Evolutionary conservation across 805 yeast species (phyloP).

Genomic region (Sungouiella blattae): DNA sequence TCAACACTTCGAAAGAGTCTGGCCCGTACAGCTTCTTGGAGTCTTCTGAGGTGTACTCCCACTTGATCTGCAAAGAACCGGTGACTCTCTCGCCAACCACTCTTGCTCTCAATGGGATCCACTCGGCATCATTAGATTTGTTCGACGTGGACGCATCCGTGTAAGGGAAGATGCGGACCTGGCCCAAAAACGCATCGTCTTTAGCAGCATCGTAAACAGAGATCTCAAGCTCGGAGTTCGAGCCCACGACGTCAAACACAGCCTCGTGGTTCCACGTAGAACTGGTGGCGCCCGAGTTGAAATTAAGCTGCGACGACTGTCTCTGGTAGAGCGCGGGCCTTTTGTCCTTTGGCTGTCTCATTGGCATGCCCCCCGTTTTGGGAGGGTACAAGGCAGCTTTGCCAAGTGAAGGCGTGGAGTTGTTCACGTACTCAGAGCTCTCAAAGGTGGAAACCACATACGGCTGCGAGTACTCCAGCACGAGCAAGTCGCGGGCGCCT

Average conservation of each 20-base stretch:
- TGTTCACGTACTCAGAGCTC: slow-evolving; percentile 84
- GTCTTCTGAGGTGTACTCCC: slow-evolving; percentile 64
- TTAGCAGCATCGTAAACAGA: slow-evolving; percentile 85
- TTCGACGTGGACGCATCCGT: slow-evolving; percentile 34
- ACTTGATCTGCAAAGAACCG: slow-evolving; percentile 74
- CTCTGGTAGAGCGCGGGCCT: slow-evolving; percentile 37
- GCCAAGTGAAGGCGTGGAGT: slow-evolving; percentile 60
- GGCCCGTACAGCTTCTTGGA: slow-evolving; percentile 84
- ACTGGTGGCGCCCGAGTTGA: slow-evolving; percentile 32
- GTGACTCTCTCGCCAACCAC: slow-evolving; percentile 69
- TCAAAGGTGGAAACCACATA: slow-evolving; percentile 91
- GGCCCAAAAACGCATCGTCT: slow-evolving; percentile 85
- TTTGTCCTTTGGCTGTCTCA: slow-evolving; percentile 13
- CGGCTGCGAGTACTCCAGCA: slow-evolving; percentile 62
- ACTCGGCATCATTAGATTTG: slow-evolving; percentile 50
- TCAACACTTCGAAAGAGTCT: slow-evolving; percentile 86
- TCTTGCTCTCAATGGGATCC: slow-evolving; percentile 75
- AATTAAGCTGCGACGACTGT: slow-evolving; percentile 35
- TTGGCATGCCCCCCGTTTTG: slow-evolving; percentile 13
- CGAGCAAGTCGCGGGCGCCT: slow-evolving; percentile 70
- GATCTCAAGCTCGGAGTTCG: slow-evolving; percentile 78
- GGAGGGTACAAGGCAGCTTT: slow-evolving; percentile 21
- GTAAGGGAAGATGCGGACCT: slow-evolving; percentile 68
- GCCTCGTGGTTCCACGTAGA: slow-evolving; percentile 94
- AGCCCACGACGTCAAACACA: slow-evolving; percentile 84